Conservation (phyloP, 2,329 filamentous ascomycete species). For the Talaromyces sp. region DNA sequence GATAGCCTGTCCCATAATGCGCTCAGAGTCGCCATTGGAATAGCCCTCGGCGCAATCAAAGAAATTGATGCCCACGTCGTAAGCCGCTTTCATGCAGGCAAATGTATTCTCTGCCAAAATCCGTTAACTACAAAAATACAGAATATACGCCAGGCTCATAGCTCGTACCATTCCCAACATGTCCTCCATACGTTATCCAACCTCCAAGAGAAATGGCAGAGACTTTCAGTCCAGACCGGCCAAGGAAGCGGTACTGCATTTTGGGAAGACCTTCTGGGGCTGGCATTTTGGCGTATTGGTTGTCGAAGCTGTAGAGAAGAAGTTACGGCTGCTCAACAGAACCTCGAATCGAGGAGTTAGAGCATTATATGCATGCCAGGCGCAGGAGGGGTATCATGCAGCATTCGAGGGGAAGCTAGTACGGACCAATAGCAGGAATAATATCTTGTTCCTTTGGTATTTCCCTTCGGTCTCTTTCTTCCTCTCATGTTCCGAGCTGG, state of each 20-base stretch:
- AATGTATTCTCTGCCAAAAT: not conserved
- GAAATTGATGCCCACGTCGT: constrained; percentile 53
- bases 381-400: too few relatives aligned
- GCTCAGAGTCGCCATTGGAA: constrained; percentile 49
- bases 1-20: constrained; percentile 52
- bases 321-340: not conserved
- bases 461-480: too few relatives aligned
- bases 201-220: constrained; percentile 61
- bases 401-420: too few relatives aligned
- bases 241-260: constrained; percentile 66
- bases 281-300: not conserved
- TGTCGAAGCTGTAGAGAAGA: not conserved
- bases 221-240: constrained; percentile 64
- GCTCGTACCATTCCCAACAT: constrained; percentile 51
- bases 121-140: not conserved
- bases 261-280: not conserved
- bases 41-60: constrained; percentile 53
- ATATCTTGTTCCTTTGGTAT: too few relatives aligned
- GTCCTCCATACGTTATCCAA: constrained; percentile 62
- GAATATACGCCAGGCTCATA: not conserved
- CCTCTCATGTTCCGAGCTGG: too few relatives aligned
- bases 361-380: too few relatives aligned
- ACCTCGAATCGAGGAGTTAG: not conserved
- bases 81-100: constrained; percentile 47
- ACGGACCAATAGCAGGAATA: too few relatives aligned